Evolutionary conservation across 2,329 filamentous ascomycete species (phyloP).

Genomic region (Aspergillus sp.): DNA sequence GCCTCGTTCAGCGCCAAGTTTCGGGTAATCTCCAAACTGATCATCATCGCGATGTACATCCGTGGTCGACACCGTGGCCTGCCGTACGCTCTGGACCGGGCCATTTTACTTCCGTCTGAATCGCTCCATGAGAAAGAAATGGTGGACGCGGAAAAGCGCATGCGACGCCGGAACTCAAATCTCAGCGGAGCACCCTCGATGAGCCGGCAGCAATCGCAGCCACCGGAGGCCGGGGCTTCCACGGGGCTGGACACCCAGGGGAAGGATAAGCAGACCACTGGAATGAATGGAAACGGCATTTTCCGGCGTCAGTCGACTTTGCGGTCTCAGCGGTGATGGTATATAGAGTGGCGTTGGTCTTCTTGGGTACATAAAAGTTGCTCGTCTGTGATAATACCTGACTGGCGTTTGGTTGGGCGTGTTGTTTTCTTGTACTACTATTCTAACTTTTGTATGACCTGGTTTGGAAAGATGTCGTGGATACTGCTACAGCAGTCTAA

Average conservation of each 20-base stretch:
- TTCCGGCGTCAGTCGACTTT: conserved; percentile 21
- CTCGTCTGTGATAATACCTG: too few species aligned
- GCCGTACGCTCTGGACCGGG: conserved; percentile 59
- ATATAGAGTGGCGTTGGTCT: not conserved
- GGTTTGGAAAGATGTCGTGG: too few species aligned
- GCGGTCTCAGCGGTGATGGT: conserved; percentile 14
- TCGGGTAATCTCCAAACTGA: conserved; percentile 55
- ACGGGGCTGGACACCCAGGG: conserved; percentile 19
- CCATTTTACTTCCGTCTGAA: conserved; percentile 59
- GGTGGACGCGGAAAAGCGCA: conserved; percentile 40
- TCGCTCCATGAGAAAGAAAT: conserved; percentile 53
- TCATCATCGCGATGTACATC: conserved; percentile 59
- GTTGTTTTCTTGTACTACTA: too few species aligned
- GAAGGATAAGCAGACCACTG: conserved; percentile 8
- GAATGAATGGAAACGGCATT: conserved; percentile 11
- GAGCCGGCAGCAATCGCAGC: conserved; percentile 15
- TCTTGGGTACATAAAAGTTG: too few species aligned
- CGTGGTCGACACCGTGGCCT: conserved; percentile 57
- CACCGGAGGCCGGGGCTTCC: conserved; percentile 13
- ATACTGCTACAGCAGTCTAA: too few species aligned
- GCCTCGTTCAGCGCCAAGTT: conserved; percentile 79
- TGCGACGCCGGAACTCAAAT: conserved; percentile 30
- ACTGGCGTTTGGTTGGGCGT: too few species aligned
- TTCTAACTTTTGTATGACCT: too few species aligned
- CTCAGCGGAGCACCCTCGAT: conserved; percentile 21